Base-by-base conservation (phyloP, 148 eudicot genomes). In the Fagopyrum homotropicum region DNA sequence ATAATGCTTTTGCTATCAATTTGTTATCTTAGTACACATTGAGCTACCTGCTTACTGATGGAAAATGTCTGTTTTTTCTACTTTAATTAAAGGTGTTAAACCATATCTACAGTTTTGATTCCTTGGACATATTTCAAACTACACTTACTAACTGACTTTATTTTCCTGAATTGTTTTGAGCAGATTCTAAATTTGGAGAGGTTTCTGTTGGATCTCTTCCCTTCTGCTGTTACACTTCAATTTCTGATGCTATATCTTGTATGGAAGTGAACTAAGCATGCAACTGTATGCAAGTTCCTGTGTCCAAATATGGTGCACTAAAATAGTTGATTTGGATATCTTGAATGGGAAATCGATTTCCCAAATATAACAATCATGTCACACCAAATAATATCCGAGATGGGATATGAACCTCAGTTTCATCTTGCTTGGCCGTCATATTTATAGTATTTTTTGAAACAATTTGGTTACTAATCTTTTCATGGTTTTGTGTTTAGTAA, bases 21-120 rank as follows among this genome's bases (percentile, higher is more conserved):
- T 60, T 40, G 10, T 40, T 40, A 12, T 66, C 46, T 40, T 35
- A 35, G 40, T 2, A 35, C 40, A 1, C 40, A 35, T 35, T 35
- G 40, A 35, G 2, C 40, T 35, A 35, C 40, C 2, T 35, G 26
- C 26, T 96, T 43, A 94, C 98, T 72, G 98, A 94, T 90, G 97
- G 96, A 75, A 94, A 92, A 85, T 94, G 98, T 83, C 79, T 83
- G 89, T 94, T 14, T 94, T 94, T 82, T 91, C 97, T 68, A 94
- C 98, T 78, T 94, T 92, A 79, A 94, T 94, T 71, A 94, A 94
- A 89, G 98, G 98, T 49, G 93, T 94, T 63, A 97, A 94, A 69
- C 43, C 46, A 48, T 69, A 14, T 72, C 55, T 47, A 30, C 15
- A 47, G 74, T 72, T 46, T 72, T 72, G 30, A 14, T 11, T 72